These are phyloP conservation scores for Lyophyllum shimeji DNA, from an alignment of 768 basidiomycete genomes.

Conservation along the genomic window DNA sequence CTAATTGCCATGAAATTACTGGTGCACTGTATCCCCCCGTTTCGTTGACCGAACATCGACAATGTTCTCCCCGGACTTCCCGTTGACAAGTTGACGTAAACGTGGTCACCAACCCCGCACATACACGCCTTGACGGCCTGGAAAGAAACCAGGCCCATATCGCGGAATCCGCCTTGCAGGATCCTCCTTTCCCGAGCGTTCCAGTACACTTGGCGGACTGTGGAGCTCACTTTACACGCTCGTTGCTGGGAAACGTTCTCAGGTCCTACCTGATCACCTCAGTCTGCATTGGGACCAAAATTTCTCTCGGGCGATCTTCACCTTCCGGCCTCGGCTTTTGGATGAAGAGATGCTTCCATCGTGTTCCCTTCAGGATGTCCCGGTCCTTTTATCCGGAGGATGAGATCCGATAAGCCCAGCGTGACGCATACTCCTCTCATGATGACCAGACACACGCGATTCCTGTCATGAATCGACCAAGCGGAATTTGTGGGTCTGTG, in stretches of 20 bases:
- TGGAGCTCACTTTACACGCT: background rate
- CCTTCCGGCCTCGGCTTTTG: background rate
- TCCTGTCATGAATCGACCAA: background rate
- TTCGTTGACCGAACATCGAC: background rate
- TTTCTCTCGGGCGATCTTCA: background rate
- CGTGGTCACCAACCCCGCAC: background rate
- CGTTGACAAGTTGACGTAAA: background rate
- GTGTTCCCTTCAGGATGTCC: background rate
- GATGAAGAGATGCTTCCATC: background rate
- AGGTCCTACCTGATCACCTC: background rate
- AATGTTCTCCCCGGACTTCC: background rate
- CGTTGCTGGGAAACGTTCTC: background rate
- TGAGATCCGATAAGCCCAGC: constrained; percentile 1
- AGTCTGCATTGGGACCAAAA: background rate
- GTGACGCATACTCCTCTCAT: constrained; percentile 2
- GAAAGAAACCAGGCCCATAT: background rate
- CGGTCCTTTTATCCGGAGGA: background rate
- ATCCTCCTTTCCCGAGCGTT: background rate
- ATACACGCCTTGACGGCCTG: background rate
- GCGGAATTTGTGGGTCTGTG: constrained; percentile 1
- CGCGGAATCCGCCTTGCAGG: background rate
- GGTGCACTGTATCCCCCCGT: background rate
- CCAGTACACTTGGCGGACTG: background rate
- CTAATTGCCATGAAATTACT: background rate
- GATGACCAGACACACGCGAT: background rate